A percentile compares a stretch with the other conserved stretches of the same genome.
These are phyloP conservation scores for Xylaria sp. DNA, from an alignment of 2,329 filamentous ascomycete species.

Conservation along the genomic window DNA sequence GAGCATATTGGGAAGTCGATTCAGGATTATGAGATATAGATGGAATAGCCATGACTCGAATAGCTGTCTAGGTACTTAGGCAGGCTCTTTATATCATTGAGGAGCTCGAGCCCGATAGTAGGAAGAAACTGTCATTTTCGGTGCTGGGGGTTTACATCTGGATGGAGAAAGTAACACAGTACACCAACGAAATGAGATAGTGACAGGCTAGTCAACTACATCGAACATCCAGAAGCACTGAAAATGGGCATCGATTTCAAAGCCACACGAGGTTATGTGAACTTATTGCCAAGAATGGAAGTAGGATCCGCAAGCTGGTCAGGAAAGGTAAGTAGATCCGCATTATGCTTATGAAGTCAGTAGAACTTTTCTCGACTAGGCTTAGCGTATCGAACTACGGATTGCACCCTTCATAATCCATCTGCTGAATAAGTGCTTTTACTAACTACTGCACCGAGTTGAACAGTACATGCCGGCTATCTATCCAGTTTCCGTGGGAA, in stretches of 20 bases:
- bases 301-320: constrained; percentile 10
- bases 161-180: not conserved
- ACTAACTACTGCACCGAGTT: not conserved
- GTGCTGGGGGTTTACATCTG: not conserved
- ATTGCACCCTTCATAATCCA: not conserved
- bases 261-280: not conserved
- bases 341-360: constrained; percentile 8
- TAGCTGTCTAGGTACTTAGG: not conserved
- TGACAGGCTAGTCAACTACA: not conserved
- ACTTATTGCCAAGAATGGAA: constrained; percentile 9
- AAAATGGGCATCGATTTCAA: constrained; percentile 22
- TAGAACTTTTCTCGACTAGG: not conserved
- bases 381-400: not conserved
- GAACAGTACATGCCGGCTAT: too few species aligned
- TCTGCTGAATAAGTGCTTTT: not conserved
- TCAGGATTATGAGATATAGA: not conserved
- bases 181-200: not conserved
- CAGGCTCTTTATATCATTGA: constrained; percentile 16
- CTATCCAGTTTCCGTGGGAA: not conserved
- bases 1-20: not conserved
- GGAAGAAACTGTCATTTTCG: constrained; percentile 9
- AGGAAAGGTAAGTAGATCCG: constrained; percentile 24
- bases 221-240: not conserved
- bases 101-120: not conserved
- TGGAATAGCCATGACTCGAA: constrained; percentile 3